Base-by-base conservation (phyloP, 208 protist genomes). In the Phytomonas serpens region DNA sequence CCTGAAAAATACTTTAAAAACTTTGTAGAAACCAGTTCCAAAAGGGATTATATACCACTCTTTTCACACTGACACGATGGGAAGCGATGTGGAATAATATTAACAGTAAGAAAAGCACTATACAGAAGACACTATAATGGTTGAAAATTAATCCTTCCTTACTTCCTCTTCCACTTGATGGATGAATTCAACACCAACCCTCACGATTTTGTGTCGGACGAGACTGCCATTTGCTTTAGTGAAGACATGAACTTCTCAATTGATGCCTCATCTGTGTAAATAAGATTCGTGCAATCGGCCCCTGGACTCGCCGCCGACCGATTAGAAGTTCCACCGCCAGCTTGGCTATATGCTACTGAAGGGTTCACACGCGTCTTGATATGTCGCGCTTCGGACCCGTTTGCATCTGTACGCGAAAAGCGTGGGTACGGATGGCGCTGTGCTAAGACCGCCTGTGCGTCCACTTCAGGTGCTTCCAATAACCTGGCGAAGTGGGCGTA, bases 301-400 rank as follows among this genome's bases (percentile, higher is more conserved):
- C 61, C 63, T 10, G 64, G 77, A 33, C 69, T 29, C 67, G 38
- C 66, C 2, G 57, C 30, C 27, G 31, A n/a, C 4, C 7, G 27
- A 75, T 73, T 42, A 19, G 16, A 23, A 27, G n/a, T 31, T 3
- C 77, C 78, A 68, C 67, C 71, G 3, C 47, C 34, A 36, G 70
- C 75, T 3, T 65, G 65, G 32, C 64, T 78, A 75, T 95, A 86
- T 57, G 83, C 90, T 11, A 77, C 86, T 31, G 88, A 75, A 2
- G 90, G 90, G 75, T 95, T 95, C 71, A 95, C 86, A 37, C 90
- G 84, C 13, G 86, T 95, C 79, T 93, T 95, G 36, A 95, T 80
- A 73, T 95, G 90, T 1, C 90, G 87, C 57, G 87, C 87, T 76
- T 95, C 86, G 0, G 83, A 90, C 19, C 90, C 88, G 70, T 95